Evolutionary conservation across 2,329 filamentous ascomycete species (phyloP).

Genomic region (Cladophialophora psammophila): DNA sequence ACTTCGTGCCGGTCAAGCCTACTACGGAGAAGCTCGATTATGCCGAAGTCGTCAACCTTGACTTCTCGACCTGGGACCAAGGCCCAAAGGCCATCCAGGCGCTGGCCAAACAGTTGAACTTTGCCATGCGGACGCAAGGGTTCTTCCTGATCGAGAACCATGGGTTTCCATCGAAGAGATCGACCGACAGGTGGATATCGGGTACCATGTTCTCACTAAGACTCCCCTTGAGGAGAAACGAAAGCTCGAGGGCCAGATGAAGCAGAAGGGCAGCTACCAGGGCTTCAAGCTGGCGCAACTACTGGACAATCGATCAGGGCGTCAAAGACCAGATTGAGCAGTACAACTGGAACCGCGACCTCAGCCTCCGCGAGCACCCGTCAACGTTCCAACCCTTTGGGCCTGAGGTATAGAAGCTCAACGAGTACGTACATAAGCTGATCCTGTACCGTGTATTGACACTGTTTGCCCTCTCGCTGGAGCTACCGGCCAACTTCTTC

Average conservation of each 20-base stretch:
- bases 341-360: slow-evolving; percentile 26
- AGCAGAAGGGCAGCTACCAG: slow-evolving; percentile 64
- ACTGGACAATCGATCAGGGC: slow-evolving; percentile 34
- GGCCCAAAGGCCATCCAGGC: slow-evolving; percentile 11
- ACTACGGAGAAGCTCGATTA: slow-evolving; percentile 18
- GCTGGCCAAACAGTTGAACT: slow-evolving; percentile 20
- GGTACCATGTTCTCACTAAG: slow-evolving; percentile 64
- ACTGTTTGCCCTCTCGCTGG: slow-evolving; percentile 67
- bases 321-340: slow-evolving; percentile 21
- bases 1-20: slow-evolving; percentile 22
- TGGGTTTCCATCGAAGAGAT: slow-evolving; percentile 66
- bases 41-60: slow-evolving; percentile 11
- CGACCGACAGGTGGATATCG: slow-evolving; percentile 67
- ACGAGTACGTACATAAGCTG: slow-evolving; percentile 40
- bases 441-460: slow-evolving; percentile 55
- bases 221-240: slow-evolving; percentile 66
- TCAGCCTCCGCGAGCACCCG: slow-evolving; percentile 22
- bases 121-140: slow-evolving; percentile 41
- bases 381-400: too few relatives aligned
- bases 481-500: slow-evolving; percentile 66
- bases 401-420: slow-evolving; percentile 64
- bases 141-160: slow-evolving; percentile 72
- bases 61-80: slow-evolving; percentile 23
- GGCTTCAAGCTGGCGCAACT: slow-evolving; percentile 61
- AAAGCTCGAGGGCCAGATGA: slow-evolving; percentile 54